Conservation (phyloP, 441 rosid species). For the Pelargonium exstipulatum region DNA sequence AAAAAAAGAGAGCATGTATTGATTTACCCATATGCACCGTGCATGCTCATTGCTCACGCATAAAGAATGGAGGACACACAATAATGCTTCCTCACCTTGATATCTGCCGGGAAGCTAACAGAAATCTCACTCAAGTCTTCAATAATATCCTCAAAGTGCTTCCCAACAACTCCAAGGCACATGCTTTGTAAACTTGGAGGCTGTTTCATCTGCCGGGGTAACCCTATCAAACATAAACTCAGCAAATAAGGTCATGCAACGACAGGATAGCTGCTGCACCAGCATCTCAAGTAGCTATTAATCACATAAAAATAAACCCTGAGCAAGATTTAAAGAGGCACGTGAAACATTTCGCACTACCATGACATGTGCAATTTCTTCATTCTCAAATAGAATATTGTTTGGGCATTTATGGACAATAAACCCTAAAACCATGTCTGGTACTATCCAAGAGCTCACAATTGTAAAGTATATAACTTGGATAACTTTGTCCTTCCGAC, state of each 20-base stretch:
- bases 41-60: background rate
- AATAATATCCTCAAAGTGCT: constrained; percentile 65
- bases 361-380: background rate
- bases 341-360: background rate
- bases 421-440: background rate
- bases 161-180: constrained; percentile 79
- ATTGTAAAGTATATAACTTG: background rate
- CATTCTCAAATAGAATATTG: background rate
- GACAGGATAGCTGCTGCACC: constrained; percentile 1
- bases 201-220: constrained; percentile 24
- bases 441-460: background rate
- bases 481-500: no score
- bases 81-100: constrained; percentile 46
- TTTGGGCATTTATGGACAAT: background rate
- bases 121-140: constrained; percentile 59
- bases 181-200: constrained; percentile 63
- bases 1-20: background rate
- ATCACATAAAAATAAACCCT: background rate
- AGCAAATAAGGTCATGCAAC: constrained; percentile 5
- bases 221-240: constrained; percentile 32
- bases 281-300: background rate
- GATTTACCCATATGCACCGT: background rate
- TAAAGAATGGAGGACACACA: background rate
- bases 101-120: constrained; percentile 46
- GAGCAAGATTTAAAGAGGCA: background rate